Evolutionary conservation across 345 rosid genomes (phyloP).

Genomic region (Rhodamnia rubescens): DNA sequence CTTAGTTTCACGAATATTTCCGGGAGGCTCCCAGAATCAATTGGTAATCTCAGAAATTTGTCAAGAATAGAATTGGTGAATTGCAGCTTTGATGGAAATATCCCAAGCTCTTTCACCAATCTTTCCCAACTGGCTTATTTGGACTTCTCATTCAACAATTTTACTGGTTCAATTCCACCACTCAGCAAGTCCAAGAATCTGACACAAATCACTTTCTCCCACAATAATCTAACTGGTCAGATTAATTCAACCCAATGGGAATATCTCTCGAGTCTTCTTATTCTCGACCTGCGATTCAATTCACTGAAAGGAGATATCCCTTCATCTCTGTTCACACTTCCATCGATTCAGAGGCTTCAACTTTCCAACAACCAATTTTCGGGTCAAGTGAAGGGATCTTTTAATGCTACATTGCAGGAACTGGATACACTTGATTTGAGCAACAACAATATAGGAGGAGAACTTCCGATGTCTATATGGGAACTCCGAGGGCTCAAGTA

Average conservation of each 20-base stretch:
- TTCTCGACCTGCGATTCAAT: slow-evolving; percentile 16
- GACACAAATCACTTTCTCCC: slow-evolving; percentile 5
- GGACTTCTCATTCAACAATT: slow-evolving; percentile 17
- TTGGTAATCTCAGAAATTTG: slow-evolving; percentile 8
- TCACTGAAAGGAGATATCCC: slow-evolving; percentile 14
- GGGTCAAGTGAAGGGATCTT: slow-evolving; percentile 8
- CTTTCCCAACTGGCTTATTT: slow-evolving; percentile 6
- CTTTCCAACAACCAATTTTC: slow-evolving; percentile 17
- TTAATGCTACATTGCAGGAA: not conserved
- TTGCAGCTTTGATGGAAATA: slow-evolving; percentile 21
- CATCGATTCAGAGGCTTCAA: not conserved
- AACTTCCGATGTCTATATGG: slow-evolving; percentile 11
- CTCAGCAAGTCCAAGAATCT: slow-evolving; percentile 8
- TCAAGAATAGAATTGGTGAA: slow-evolving; percentile 7
- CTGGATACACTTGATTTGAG: slow-evolving; percentile 26
- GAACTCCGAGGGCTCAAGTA: slow-evolving; percentile 7
- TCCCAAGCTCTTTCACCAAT: slow-evolving; percentile 11
- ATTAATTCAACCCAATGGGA: slow-evolving; percentile 15
- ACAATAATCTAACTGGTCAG: slow-evolving; percentile 14
- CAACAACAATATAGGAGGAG: slow-evolving; percentile 26
- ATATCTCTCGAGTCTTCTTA: slow-evolving; percentile 1
- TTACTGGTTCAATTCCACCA: slow-evolving; percentile 25
- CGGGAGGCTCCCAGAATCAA: slow-evolving; percentile 20
- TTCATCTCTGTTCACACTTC: slow-evolving; percentile 1
- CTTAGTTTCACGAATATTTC: slow-evolving; percentile 15